Conservation (phyloP, 495 filamentous ascomycete species). For the Aspergillus egyptiacus region DNA sequence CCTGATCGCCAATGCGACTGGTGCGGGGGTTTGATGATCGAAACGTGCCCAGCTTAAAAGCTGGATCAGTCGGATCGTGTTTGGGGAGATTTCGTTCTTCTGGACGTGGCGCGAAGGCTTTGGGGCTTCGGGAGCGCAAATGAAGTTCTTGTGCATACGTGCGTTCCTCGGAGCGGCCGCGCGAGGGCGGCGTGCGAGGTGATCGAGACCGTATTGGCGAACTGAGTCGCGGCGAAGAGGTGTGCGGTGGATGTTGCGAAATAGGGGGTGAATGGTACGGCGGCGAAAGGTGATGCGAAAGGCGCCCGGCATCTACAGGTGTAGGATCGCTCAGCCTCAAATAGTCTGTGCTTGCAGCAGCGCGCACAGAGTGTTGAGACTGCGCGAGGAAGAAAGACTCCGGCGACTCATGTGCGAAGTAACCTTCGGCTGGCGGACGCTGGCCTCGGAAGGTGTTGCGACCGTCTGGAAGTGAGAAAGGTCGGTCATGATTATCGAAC, state of each 20-base stretch:
- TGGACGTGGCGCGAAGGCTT: constrained; percentile 14
- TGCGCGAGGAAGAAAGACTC: constrained; percentile 9
- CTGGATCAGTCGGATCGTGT: constrained; percentile 24
- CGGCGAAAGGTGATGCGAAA: constrained; percentile 10
- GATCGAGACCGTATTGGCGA: constrained; percentile 9
- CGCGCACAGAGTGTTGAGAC: background rate
- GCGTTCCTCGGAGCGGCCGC: constrained; percentile 16
- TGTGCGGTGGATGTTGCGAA: constrained; percentile 1
- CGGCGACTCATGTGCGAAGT: constrained; percentile 31
- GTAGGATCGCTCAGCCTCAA: constrained; percentile 6
- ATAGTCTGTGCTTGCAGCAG: constrained; percentile 2
- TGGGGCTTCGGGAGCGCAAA: constrained; percentile 25
- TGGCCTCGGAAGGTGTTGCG: constrained; percentile 6
- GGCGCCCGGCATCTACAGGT: constrained; percentile 4
- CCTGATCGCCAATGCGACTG: constrained; percentile 27
- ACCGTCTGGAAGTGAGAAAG: constrained; percentile 7
- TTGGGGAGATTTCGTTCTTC: constrained; percentile 16
- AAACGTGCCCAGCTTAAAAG: constrained; percentile 24
- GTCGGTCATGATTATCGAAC: constrained; percentile 6
- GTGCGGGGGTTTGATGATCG: constrained; percentile 18
- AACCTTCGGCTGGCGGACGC: constrained; percentile 23
- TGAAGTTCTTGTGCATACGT: constrained; percentile 23
- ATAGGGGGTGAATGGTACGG: constrained; percentile 1
- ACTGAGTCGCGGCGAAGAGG: constrained; percentile 2
- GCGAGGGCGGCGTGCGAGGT: constrained; percentile 13